phyloP scores from a whole-genome alignment of 208 protist species.

The Trypanosoma congolense region DNA sequence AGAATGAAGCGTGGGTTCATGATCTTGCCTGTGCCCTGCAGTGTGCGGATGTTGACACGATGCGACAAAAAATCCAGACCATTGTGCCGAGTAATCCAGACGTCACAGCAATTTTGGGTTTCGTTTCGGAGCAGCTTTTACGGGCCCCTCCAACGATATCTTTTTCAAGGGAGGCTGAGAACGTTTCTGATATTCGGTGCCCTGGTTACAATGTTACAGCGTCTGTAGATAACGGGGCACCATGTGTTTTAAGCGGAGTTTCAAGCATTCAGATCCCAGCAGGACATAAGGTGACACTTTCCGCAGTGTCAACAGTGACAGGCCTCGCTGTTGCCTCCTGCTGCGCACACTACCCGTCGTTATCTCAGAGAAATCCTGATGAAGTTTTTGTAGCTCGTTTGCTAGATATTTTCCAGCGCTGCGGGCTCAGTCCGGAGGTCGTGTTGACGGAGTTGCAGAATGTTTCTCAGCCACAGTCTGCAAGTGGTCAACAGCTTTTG shows the following conservation, averaged over 20 bases:
- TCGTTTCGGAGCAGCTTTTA: constrained; percentile 53
- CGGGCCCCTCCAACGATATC: constrained; percentile 47
- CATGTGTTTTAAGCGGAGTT: constrained; percentile 35
- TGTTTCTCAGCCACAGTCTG: constrained; percentile 25
- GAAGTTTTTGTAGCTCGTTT: constrained; percentile 46
- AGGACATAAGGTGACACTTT: constrained; percentile 31
- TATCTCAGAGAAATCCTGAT: constrained; percentile 28
- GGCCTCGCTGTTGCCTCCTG: constrained; percentile 36
- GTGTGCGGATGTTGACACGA: constrained; percentile 33
- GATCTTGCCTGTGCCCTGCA: constrained; percentile 47
- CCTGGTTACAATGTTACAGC: constrained; percentile 50
- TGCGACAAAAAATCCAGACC: constrained; percentile 36
- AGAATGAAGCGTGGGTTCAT: constrained; percentile 44
- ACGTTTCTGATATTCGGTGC: constrained; percentile 48
- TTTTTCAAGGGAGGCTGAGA: constrained; percentile 27
- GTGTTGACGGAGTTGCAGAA: constrained; percentile 40
- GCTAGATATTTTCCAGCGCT: constrained; percentile 61
- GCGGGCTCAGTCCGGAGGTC: constrained; percentile 30
- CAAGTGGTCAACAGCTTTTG: constrained; percentile 42
- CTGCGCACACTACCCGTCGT: constrained; percentile 31
- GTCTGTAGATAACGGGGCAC: constrained; percentile 37
- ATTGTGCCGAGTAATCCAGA: constrained; percentile 34
- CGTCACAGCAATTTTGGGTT: constrained; percentile 43
- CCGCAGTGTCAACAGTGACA: constrained; percentile 33
- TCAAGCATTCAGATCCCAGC: constrained; percentile 31